Base-by-base conservation (phyloP, 1,139 yeast genomes). In the Diutina siamensis region DNA sequence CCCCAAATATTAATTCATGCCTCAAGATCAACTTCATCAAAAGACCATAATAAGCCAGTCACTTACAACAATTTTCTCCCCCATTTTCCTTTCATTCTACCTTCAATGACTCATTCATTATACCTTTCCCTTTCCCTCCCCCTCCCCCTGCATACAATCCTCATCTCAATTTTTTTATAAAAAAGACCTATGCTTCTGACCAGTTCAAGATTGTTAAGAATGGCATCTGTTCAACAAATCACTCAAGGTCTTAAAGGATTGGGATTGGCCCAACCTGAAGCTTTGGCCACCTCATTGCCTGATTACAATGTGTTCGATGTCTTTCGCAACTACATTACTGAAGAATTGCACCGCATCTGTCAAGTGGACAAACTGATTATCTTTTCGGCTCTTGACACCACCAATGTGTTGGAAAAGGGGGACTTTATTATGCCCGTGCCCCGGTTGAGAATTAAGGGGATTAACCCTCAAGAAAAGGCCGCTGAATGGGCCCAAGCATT, bases 361-460 rank as follows among this genome's bases (percentile, higher is more conserved):
- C 81, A 81, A 32, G 94, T 88, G 44, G 83, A 82, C 50, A 68
- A 75, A 50, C 67, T 69, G 12, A 63, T 85, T 45, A 85, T 89
- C 52, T 87, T 74, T 65, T 85, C 88, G 50, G 88, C 96, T 44
- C 75, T 92, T 58, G 97, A 92, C 65, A 79, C 94, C 71, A 88
- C 97, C 35, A 72, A 76, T 52, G 80, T 89, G 44, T 66, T 84
- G 54, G 97, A 87, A 49, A 84, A 94, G 61, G 98, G 98, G 57
- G 99, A 92, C 63, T 74, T 92, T 58, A 74, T 89, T 54, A 77
- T 92, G 48, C 97, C 99, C 40, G 74, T 92, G 45, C 98, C 98
- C 56, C 80, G 97, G 62, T 76, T 92, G 60, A 80, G 97, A 67
- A 72, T 88, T 55, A 88, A 89, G 67, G 95, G 95, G 44, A 70